A percentile compares a stretch with the other conserved stretches of the same genome.
Conservation (phyloP, 495 filamentous ascomycete genomes). For the Tetracladium marchalianum region DNA sequence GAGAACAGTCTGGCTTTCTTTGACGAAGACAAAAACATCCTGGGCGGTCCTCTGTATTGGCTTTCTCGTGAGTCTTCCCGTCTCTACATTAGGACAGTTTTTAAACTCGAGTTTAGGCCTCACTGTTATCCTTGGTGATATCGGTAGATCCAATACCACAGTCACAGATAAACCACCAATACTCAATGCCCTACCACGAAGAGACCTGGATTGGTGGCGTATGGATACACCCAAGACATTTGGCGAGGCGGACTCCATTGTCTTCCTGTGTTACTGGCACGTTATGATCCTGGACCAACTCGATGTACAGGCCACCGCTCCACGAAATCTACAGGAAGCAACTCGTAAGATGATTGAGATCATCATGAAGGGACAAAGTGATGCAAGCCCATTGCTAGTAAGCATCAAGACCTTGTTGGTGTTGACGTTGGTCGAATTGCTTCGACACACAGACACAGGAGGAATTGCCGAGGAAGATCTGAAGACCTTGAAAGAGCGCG, state of each 20-base stretch:
- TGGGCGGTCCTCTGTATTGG: slow-evolving; percentile 54
- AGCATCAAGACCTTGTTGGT: slow-evolving; percentile 61
- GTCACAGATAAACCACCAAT: slow-evolving; percentile 19
- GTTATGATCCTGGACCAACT: slow-evolving; percentile 51
- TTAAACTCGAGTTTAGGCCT: slow-evolving; percentile 19
- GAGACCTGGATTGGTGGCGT: slow-evolving; percentile 33
- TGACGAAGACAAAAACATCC: slow-evolving; percentile 52
- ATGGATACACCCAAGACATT: slow-evolving; percentile 32
- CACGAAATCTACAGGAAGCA: slow-evolving; percentile 51
- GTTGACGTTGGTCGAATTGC: slow-evolving; percentile 57
- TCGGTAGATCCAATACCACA: slow-evolving; percentile 20
- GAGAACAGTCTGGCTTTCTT: slow-evolving; percentile 52
- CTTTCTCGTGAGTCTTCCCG: slow-evolving; percentile 52
- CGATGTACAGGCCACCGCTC: slow-evolving; percentile 44
- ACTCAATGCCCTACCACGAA: slow-evolving; percentile 2
- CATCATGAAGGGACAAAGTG: slow-evolving; percentile 43
- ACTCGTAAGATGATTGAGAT: slow-evolving; percentile 47
- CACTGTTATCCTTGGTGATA: slow-evolving; percentile 32
- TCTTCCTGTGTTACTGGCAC: slow-evolving; percentile 69
- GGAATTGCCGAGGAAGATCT: slow-evolving; percentile 25
- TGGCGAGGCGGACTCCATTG: slow-evolving; percentile 30
- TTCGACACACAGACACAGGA: slow-evolving; percentile 28
- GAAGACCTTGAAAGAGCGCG: slow-evolving; percentile 11
- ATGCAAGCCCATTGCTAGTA: slow-evolving; percentile 57
- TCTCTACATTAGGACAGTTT: background rate